Evolutionary conservation across 805 yeast genomes (phyloP), one percentile per base, ranked within the genome.

Genomic region (Spathaspora arborariae): DNA sequence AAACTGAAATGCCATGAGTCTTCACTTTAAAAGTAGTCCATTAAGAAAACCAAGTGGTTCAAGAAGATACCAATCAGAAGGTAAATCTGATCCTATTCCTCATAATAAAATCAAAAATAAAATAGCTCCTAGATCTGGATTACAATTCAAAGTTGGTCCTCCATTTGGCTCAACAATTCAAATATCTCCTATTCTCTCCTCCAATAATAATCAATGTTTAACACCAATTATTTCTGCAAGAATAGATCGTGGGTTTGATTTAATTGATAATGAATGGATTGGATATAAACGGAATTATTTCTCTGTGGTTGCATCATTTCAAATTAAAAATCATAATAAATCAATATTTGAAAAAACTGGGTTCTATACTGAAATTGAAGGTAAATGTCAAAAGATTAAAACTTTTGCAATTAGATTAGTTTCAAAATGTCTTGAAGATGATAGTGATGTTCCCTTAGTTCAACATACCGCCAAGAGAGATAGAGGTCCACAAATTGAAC

Each of bases 401-500:
- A 75, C 72, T 55, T 82, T 83, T 62, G 82, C 81, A 0, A 60
- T 84, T 7, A 60, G 77, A 30, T 66, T 84, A 37, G 68, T 68
- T 5, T 75, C 87, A 1, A 75, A 65, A 50, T 78, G 81, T 51
- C 70, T 71, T 38, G 85, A 81, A 35, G 81, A 78, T 42, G 68
- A 65, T 21, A 57, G 67, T 0, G 65, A 65, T 11, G 76, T 81
- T 8, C 66, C 60, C 16, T 63, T 84, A 43, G 75, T 84, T 13
- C 89, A 85, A 54, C 89, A 83, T 56, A 85, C 90, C 0, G 84
- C 91, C 1, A 85, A 85, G 59, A 67, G 92, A 50, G 90, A 85
- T 53, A 71, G 76, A 50, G 90, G 89, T 0, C 89, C 88, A 0
- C 88, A 82, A 57, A 70, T 73, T 47, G 56, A 70, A 2, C 89